A percentile compares a stretch with the other conserved stretches of the same genome.
Conservation (phyloP, 805 yeast species). For the Candida sphagnicola region DNA sequence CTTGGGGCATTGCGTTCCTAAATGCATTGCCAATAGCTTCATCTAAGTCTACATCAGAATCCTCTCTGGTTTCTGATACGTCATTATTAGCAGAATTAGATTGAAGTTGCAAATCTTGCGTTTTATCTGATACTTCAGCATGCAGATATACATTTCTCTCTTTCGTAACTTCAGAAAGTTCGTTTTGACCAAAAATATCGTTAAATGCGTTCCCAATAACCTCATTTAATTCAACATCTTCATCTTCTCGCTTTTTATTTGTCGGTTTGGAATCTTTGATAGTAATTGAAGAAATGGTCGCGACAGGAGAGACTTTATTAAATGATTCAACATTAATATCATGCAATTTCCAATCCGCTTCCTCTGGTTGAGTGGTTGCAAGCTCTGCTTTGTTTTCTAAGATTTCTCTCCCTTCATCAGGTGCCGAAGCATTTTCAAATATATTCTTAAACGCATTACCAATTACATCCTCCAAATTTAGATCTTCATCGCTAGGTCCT, state of each 20-base stretch:
- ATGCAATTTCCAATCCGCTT: too few species aligned
- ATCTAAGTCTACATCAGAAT: constrained; percentile 6
- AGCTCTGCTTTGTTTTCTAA: not conserved
- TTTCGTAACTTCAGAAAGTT: not conserved
- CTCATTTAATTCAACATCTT: constrained; percentile 11
- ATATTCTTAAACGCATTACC: constrained; percentile 23
- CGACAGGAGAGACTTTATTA: too few species aligned
- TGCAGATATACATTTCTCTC: constrained; percentile 7
- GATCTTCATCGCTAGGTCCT: constrained; percentile 9
- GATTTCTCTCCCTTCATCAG: constrained; percentile 2
- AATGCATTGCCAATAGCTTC: constrained; percentile 22
- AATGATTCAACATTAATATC: too few species aligned
- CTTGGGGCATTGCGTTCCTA: constrained; percentile 3
- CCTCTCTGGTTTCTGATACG: too few species aligned
- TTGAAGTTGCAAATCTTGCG: constrained; percentile 4
- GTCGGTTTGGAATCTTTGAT: too few species aligned
- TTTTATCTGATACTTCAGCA: constrained; percentile 8
- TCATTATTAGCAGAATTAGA: too few species aligned
- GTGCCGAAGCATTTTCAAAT: not conserved
- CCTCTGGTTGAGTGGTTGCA: too few species aligned
- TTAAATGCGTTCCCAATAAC: constrained; percentile 19
- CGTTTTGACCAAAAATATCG: constrained; percentile 3
- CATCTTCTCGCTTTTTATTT: too few species aligned
- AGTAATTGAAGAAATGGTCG: too few species aligned
- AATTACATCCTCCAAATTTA: constrained; percentile 22